These are phyloP conservation scores for Fulvia fulva DNA, from an alignment of 2,329 filamentous ascomycete species.

Conservation along the genomic window DNA sequence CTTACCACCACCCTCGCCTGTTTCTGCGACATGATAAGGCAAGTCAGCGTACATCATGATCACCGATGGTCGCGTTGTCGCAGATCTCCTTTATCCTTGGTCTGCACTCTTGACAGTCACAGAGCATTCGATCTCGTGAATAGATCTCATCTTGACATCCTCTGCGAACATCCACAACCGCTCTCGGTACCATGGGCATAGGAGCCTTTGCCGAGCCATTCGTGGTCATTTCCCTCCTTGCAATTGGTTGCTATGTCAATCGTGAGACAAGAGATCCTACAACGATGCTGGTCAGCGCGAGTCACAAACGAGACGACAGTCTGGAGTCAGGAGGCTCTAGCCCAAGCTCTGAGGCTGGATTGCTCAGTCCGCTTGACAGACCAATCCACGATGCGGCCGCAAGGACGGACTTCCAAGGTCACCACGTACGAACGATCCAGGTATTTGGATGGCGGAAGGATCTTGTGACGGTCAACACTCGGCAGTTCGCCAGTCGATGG, in stretches of 20 bases:
- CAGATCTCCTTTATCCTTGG: neutral
- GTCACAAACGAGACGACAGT: slow-evolving; percentile 25
- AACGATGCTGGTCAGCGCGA: neutral
- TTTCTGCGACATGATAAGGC: too few species aligned
- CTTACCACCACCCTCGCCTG: too few species aligned
- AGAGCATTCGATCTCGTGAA: too few species aligned
- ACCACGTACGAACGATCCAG: slow-evolving; percentile 41
- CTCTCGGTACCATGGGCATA: slow-evolving; percentile 47
- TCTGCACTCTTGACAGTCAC: too few species aligned
- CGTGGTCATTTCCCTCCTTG: slow-evolving; percentile 56
- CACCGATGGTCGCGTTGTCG: neutral
- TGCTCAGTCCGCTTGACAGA: slow-evolving; percentile 27
- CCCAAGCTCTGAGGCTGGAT: slow-evolving; percentile 34
- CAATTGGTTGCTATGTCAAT: slow-evolving; percentile 26
- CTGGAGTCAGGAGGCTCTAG: slow-evolving; percentile 41
- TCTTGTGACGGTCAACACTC: slow-evolving; percentile 59
- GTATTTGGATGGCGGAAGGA: slow-evolving; percentile 45
- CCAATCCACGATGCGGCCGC: neutral
- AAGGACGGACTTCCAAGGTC: neutral
- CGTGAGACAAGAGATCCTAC: slow-evolving; percentile 38
- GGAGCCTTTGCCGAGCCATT: slow-evolving; percentile 60
- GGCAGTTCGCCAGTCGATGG: slow-evolving; percentile 55
- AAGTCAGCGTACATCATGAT: too few species aligned
- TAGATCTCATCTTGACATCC: too few species aligned
- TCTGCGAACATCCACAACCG: neutral